phyloP scores from a whole-genome alignment of 2,329 filamentous ascomycete species.

The Trichoderma sp. region DNA sequence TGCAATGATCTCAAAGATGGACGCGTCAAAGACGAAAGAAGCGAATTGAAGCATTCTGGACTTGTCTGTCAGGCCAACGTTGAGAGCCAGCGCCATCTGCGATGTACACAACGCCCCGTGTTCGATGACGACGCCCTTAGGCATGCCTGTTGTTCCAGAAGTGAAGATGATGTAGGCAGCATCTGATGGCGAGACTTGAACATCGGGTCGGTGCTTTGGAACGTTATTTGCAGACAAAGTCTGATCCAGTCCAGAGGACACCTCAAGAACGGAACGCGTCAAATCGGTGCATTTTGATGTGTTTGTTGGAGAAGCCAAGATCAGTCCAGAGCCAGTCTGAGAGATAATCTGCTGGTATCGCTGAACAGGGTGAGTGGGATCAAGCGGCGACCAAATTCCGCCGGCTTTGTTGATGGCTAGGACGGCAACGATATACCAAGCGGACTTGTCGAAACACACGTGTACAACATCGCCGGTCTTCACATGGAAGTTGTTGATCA shows the following conservation, averaged over 20 bases:
- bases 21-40: conserved; percentile 29
- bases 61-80: background rate
- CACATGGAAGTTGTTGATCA: conserved; percentile 28
- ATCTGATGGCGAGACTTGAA: background rate
- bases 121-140: conserved; percentile 23
- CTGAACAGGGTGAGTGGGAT: conserved; percentile 11
- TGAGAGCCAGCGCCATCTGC: background rate
- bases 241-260: background rate
- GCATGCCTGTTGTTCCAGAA: conserved; percentile 23
- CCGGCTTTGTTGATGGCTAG: conserved; percentile 30
- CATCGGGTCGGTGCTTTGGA: background rate
- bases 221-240: background rate
- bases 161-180: conserved; percentile 24
- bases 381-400: conserved; percentile 28
- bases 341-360: conserved; percentile 2
- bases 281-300: background rate
- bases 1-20: conserved; percentile 25
- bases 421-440: conserved; percentile 30
- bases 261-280: background rate
- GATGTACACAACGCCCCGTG: conserved; percentile 12
- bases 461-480: conserved; percentile 7
- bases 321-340: conserved; percentile 3
- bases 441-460: conserved; percentile 24
- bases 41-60: conserved; percentile 29
- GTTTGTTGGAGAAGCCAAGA: conserved; percentile 1